phyloP scores from a whole-genome alignment of 2,329 filamentous ascomycete species.

The Nemania sp. region DNA sequence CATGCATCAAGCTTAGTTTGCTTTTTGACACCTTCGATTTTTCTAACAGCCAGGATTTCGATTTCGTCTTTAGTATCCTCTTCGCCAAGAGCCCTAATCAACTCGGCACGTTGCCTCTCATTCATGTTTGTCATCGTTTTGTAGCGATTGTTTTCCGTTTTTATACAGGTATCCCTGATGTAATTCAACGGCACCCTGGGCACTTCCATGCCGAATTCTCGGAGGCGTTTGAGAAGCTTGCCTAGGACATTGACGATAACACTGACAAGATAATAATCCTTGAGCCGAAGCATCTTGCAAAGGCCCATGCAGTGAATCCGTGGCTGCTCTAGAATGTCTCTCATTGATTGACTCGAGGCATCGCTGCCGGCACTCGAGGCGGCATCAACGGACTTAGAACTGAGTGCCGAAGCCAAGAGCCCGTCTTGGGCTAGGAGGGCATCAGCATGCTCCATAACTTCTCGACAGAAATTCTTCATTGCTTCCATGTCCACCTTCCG shows the following conservation, averaged over 20 bases:
- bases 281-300: conserved; percentile 86
- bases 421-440: conserved; percentile 82
- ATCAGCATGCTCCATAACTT: conserved; percentile 93
- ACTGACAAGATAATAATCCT: conserved; percentile 82
- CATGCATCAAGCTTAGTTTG: conserved; percentile 66
- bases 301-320: conserved; percentile 68
- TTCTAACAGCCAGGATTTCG: conserved; percentile 51
- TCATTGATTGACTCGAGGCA: conserved; percentile 43
- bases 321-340: conserved; percentile 64
- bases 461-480: conserved; percentile 92
- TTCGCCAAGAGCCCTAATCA: conserved; percentile 67
- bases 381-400: conserved; percentile 38
- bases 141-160: conserved; percentile 59
- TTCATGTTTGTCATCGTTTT: conserved; percentile 78
- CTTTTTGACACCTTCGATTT: conserved; percentile 50
- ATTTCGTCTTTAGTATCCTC: conserved; percentile 58
- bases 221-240: conserved; percentile 82
- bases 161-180: conserved; percentile 70
- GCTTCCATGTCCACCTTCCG: conserved; percentile 71
- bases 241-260: conserved; percentile 81
- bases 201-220: conserved; percentile 75
- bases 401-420: conserved; percentile 75
- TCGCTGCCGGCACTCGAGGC: conserved; percentile 42
- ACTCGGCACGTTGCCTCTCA: conserved; percentile 81
- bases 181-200: conserved; percentile 61